These are phyloP conservation scores for Entrophospora sp. DNA, from an alignment of 192 early-diverging fungal species.

Conservation along the genomic window DNA sequence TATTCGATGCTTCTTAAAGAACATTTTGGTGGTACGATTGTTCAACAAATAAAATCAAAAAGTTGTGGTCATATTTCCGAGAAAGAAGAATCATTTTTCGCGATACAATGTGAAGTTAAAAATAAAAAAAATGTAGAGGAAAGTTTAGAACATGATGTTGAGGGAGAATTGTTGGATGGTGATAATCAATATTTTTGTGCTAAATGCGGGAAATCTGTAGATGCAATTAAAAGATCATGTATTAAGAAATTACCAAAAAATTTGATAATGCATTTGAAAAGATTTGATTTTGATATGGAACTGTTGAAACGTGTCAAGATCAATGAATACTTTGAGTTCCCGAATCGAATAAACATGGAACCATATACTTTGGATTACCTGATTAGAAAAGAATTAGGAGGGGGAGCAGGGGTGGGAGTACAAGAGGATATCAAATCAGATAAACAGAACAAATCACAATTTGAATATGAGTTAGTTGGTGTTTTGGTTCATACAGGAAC, in stretches of 20 bases:
- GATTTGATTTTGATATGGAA: constrained; percentile 54
- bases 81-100: constrained; percentile 42
- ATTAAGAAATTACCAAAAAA: not conserved
- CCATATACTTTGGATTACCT: constrained; percentile 42
- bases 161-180: constrained; percentile 47
- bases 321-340: constrained; percentile 53
- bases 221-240: constrained; percentile 44
- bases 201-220: constrained; percentile 43
- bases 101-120: constrained; percentile 49
- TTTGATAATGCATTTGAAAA: constrained; percentile 34
- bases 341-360: constrained; percentile 43
- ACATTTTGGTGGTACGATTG: constrained; percentile 48
- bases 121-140: constrained; percentile 45
- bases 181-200: constrained; percentile 47
- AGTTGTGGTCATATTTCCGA: constrained; percentile 47
- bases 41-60: constrained; percentile 48
- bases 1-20: constrained; percentile 41
- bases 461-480: constrained; percentile 42
- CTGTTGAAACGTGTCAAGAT: constrained; percentile 47
- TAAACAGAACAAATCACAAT: constrained; percentile 19
- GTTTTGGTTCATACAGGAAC: constrained; percentile 53
- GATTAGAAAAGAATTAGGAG: constrained; percentile 28
- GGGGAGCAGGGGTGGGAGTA: no score
- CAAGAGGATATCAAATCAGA: constrained; percentile 22
- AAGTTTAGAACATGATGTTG: constrained; percentile 48